Evolutionary conservation across 2,329 filamentous ascomycete genomes (phyloP).

Genomic region (Alternaria metachromatica): DNA sequence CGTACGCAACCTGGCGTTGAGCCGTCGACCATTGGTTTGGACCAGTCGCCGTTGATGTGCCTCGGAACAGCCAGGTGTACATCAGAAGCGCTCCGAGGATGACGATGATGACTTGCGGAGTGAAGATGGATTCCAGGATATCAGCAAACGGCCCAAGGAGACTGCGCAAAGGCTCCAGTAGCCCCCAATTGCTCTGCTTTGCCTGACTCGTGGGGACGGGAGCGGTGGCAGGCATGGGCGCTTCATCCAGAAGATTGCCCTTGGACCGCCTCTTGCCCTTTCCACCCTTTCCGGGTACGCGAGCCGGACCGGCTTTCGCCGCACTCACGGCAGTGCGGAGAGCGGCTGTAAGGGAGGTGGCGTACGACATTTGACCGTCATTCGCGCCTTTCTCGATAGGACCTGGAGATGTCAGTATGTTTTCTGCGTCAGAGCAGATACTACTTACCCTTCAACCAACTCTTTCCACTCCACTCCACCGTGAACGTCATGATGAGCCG

Average conservation of each 20-base stretch:
- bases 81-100: constrained; percentile 67
- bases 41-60: constrained; percentile 38
- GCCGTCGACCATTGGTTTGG: constrained; percentile 53
- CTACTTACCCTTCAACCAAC: constrained; percentile 88
- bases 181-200: constrained; percentile 67
- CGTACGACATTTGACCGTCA: constrained; percentile 85
- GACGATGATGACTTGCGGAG: constrained; percentile 77
- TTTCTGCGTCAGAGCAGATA: neutral
- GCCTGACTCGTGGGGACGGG: constrained; percentile 32
- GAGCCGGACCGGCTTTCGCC: constrained; percentile 60
- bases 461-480: constrained; percentile 97
- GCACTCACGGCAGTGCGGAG: constrained; percentile 76
- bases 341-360: constrained; percentile 77
- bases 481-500: constrained; percentile 85
- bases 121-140: constrained; percentile 73
- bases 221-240: constrained; percentile 45
- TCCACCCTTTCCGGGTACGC: constrained; percentile 56
- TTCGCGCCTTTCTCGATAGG: constrained; percentile 96
- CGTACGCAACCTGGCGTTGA: constrained; percentile 81
- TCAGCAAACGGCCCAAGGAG: constrained; percentile 73
- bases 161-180: constrained; percentile 77
- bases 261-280: constrained; percentile 64
- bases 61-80: constrained; percentile 45
- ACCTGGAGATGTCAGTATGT: constrained; percentile 59
- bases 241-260: constrained; percentile 58